Evolutionary conservation across 108 stramenopile species (phyloP), one percentile per base, ranked within the genome.

Genomic region (Cyclostephanos tholiformis): DNA sequence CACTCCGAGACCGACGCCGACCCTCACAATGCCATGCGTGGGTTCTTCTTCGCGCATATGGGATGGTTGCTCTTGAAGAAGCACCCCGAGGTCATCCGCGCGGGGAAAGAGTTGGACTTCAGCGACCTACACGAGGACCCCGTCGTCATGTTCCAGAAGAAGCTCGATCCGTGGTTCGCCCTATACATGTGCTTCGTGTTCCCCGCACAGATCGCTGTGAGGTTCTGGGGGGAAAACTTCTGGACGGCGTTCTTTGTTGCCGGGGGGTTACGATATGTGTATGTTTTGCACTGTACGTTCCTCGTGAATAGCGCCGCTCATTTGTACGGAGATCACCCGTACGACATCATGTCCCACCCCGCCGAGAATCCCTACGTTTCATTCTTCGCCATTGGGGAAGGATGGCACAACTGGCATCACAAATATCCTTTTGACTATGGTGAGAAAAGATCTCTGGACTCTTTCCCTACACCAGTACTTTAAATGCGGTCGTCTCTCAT

Each of bases 381-480:
- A 25, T 88, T 95, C 73, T 91, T 88, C 63, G 92, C 97, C 27
- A 82, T 99, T 22, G 99, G 99, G 8, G 99, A 99, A 85, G 99
- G 99, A 77, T 99, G 98, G 98, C 99, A 99, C 88, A 99, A 99
- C 94, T 99, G 98, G 98, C 99, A 99, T 79, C 99, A 99, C 95
- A 97, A 98, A 76, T 99, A 98, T 82, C 99, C 99, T 61, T 98
- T 92, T 84, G 98, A 99, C 77, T 99, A 99, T 77, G 57, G 57
- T 58, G 12, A 58, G 57, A 17, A 58, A 58, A 5, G 30, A 55
- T 55, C 32, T 32, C 4, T 32, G 32, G 32, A 32, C 32, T 32
- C 32, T 32, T 32, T 32, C 3, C 32, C 32, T n/a, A n/a, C n/a
- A n/a, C n/a, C n/a, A n/a, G n/a, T n/a, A n/a, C n/a, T n/a, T n/a